phyloP scores from a whole-genome alignment of 1,284 basidiomycete species.

The Ganoderma lucidum region DNA sequence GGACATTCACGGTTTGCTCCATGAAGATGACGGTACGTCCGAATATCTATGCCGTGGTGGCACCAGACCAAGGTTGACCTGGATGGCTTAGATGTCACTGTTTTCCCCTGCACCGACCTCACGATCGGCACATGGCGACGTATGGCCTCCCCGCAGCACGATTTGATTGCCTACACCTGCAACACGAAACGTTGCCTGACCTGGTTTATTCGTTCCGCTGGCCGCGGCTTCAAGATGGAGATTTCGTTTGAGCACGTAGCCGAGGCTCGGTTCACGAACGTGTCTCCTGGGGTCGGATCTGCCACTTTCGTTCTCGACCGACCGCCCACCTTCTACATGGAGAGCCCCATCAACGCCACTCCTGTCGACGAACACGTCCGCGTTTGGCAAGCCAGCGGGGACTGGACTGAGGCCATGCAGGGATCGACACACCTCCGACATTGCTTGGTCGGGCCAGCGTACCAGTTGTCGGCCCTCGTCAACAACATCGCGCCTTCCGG shows the following conservation, averaged over 20 bases:
- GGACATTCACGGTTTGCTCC: constrained; percentile 69
- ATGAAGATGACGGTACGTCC: constrained; percentile 66
- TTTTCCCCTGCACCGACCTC: constrained; percentile 79
- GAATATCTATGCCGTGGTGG: neutral
- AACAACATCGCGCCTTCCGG: constrained; percentile 53
- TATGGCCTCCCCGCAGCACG: constrained; percentile 66
- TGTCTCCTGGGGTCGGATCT: constrained; percentile 61
- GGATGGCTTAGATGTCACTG: constrained; percentile 63
- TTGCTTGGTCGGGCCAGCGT: constrained; percentile 69
- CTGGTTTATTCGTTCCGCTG: constrained; percentile 80
- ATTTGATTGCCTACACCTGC: constrained; percentile 78
- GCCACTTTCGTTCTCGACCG: constrained; percentile 70
- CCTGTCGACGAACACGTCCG: constrained; percentile 47
- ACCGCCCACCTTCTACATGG: constrained; percentile 74
- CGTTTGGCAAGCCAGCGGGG: constrained; percentile 70
- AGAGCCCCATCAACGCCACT: constrained; percentile 49
- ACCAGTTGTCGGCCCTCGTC: constrained; percentile 66
- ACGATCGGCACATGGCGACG: constrained; percentile 81
- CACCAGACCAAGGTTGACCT: neutral
- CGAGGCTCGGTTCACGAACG: constrained; percentile 63
- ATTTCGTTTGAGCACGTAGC: constrained; percentile 72
- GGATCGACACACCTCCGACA: constrained; percentile 72
- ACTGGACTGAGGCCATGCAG: constrained; percentile 82
- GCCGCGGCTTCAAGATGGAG: constrained; percentile 84
- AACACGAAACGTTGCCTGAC: constrained; percentile 68